phyloP scores from a whole-genome alignment of 2,329 filamentous ascomycete genomes.

The Cercospora beticola region DNA sequence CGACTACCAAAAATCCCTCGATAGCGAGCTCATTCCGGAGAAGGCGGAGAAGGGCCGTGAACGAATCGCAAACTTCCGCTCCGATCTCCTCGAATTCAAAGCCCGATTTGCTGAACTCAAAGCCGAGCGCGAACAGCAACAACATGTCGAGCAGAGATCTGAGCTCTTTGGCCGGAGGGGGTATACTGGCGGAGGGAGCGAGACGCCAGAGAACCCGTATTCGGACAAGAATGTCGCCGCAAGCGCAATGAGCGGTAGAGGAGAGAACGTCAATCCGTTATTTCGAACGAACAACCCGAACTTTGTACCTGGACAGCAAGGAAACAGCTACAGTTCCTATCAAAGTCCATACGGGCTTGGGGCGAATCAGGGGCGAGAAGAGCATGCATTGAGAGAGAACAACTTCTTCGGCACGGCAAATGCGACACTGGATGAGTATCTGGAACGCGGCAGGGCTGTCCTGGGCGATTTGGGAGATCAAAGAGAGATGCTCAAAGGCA shows the following conservation, averaged over 20 bases:
- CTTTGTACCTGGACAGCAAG: constrained; percentile 35
- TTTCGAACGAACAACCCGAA: constrained; percentile 41
- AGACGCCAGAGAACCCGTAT: constrained; percentile 89
- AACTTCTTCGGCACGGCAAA: constrained; percentile 82
- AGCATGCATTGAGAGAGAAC: constrained; percentile 84
- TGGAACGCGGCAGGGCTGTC: constrained; percentile 86
- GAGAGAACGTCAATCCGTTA: constrained; percentile 38
- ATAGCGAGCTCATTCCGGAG: constrained; percentile 82
- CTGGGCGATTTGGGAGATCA: constrained; percentile 85
- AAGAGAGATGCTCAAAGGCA: constrained; percentile 91
- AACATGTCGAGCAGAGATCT: constrained; percentile 54
- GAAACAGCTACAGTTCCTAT: constrained; percentile 44
- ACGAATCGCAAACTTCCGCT: constrained; percentile 79
- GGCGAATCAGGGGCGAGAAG: constrained; percentile 56
- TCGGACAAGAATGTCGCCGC: constrained; percentile 54
- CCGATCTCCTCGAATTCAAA: constrained; percentile 78
- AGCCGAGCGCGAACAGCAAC: constrained; percentile 67
- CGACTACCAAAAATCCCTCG: constrained; percentile 82
- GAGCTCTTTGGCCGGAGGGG: constrained; percentile 85
- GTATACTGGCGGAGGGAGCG: constrained; percentile 55
- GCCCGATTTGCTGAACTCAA: constrained; percentile 75
- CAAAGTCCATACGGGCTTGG: constrained; percentile 39
- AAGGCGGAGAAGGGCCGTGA: constrained; percentile 91
- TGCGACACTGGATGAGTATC: constrained; percentile 85
- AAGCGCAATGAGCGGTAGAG: constrained; percentile 28